Conservation (phyloP, 2,329 filamentous ascomycete species). For the Rutstroemia sydowiana region DNA sequence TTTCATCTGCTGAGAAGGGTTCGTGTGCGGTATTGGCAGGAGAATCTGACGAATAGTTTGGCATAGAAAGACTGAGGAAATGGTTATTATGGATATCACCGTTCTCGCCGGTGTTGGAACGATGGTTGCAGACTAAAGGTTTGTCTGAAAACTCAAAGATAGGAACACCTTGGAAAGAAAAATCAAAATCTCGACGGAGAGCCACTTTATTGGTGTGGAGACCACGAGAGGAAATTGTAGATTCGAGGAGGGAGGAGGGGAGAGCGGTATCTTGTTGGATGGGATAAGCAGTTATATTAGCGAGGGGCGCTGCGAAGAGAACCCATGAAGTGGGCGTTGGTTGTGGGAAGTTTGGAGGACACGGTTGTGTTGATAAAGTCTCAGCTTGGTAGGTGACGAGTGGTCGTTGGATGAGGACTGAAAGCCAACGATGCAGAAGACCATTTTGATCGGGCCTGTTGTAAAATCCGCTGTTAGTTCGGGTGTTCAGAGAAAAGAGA, state of each 20-base stretch:
- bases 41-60: not conserved
- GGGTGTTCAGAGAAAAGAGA: not conserved
- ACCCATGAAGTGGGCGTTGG: too few relatives aligned
- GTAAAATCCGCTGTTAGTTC: not conserved
- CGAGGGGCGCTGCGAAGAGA: constrained; percentile 24
- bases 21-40: not conserved
- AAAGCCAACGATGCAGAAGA: not conserved
- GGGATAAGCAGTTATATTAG: constrained; percentile 19
- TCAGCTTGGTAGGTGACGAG: constrained; percentile 12
- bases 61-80: not conserved
- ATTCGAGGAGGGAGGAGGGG: not conserved
- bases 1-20: not conserved
- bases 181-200: constrained; percentile 24
- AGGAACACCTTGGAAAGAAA: constrained; percentile 23
- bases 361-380: constrained; percentile 8
- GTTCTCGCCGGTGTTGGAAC: not conserved
- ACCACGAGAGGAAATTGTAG: not conserved
- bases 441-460: not conserved
- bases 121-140: not conserved
- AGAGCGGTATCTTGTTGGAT: constrained; percentile 2
- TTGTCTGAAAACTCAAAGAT: constrained; percentile 24
- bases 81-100: not conserved
- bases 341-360: too few relatives aligned
- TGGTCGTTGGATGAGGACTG: constrained; percentile 3
- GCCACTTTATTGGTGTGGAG: constrained; percentile 6